phyloP scores from a whole-genome alignment of 2,329 filamentous ascomycete genomes.

The Ilyonectria destructans region DNA sequence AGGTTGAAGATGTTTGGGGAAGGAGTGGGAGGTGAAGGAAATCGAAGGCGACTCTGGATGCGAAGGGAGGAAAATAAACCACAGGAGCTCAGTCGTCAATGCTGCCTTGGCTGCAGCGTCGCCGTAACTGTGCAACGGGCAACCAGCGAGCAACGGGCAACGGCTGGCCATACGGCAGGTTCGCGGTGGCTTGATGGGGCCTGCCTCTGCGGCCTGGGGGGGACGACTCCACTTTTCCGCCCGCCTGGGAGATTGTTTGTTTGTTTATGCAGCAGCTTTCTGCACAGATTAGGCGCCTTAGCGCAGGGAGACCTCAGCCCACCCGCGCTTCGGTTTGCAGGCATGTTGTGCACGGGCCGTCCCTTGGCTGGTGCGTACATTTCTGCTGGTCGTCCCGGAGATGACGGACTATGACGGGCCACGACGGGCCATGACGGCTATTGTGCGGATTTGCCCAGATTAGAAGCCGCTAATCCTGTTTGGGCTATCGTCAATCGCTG shows the following conservation, averaged over 20 bases:
- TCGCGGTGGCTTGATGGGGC: constrained; percentile 42
- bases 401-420: constrained; percentile 40
- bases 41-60: constrained; percentile 12
- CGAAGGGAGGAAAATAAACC: constrained; percentile 33
- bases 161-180: constrained; percentile 36
- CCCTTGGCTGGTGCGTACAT: constrained; percentile 30
- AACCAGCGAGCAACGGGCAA: constrained; percentile 50
- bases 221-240: constrained; percentile 40
- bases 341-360: constrained; percentile 48
- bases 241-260: constrained; percentile 54
- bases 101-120: constrained; percentile 29
- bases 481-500: constrained; percentile 13
- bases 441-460: constrained; percentile 27
- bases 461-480: constrained; percentile 18
- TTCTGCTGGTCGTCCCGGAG: constrained; percentile 53
- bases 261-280: constrained; percentile 52
- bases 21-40: neutral
- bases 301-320: constrained; percentile 39
- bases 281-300: constrained; percentile 46
- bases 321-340: constrained; percentile 28
- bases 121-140: constrained; percentile 50
- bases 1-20: constrained; percentile 7
- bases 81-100: constrained; percentile 31
- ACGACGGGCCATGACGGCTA: constrained; percentile 42
- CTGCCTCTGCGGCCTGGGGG: constrained; percentile 22